These are phyloP conservation scores for Limonium bicolor DNA, from an alignment of 148 eudicot genomes.

Conservation along the genomic window DNA sequence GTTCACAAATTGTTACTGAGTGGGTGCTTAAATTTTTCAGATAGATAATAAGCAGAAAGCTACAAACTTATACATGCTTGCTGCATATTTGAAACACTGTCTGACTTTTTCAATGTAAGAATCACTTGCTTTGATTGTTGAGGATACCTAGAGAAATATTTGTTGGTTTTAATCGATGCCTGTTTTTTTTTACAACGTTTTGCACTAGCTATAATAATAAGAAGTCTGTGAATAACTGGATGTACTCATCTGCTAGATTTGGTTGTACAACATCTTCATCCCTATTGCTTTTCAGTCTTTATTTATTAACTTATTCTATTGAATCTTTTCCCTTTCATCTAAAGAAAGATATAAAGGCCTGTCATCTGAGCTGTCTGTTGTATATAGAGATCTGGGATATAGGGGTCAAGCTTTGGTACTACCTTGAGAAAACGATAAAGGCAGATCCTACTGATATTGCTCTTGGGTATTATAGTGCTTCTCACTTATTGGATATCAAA, in stretches of 20 bases:
- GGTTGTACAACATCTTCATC: neutral
- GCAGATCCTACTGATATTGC: slow-evolving; percentile 66
- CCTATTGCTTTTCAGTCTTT: neutral
- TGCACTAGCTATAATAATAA: too few species aligned
- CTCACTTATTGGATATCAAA: slow-evolving; percentile 42
- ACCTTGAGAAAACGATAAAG: slow-evolving; percentile 67
- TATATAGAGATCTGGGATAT: slow-evolving; percentile 65
- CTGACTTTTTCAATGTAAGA: slow-evolving; percentile 62
- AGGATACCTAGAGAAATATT: neutral
- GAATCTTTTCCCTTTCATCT: neutral
- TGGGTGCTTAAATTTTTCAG: too few species aligned
- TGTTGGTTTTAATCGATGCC: too few species aligned
- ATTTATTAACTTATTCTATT: neutral
- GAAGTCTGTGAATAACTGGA: neutral
- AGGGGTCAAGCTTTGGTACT: slow-evolving; percentile 49
- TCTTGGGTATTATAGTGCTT: slow-evolving; percentile 49
- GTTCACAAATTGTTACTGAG: too few species aligned
- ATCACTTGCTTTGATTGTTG: neutral
- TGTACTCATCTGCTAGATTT: neutral
- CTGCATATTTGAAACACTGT: slow-evolving; percentile 66
- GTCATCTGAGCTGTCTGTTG: neutral
- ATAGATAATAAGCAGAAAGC: slow-evolving; percentile 54
- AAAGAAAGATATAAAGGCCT: neutral
- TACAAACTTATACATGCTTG: slow-evolving; percentile 49
- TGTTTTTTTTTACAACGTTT: too few species aligned